phyloP scores from a whole-genome alignment of 1,284 basidiomycete genomes.

The Boletus mariae region DNA sequence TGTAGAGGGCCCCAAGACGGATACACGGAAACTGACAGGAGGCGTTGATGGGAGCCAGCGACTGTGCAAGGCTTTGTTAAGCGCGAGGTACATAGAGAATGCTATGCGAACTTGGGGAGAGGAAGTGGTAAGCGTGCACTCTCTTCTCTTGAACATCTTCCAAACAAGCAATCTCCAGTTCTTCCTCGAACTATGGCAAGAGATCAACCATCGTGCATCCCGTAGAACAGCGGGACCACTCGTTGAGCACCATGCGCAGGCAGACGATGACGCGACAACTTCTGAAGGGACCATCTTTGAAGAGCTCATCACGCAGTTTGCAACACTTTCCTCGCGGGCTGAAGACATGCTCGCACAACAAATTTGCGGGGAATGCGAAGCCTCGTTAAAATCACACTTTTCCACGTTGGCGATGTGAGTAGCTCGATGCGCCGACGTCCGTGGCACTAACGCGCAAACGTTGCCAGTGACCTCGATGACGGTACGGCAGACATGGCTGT shows the following conservation, averaged over 20 bases:
- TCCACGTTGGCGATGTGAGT: conserved; percentile 41
- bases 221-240: conserved; percentile 51
- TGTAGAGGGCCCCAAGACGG: conserved; percentile 51
- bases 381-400: conserved; percentile 69
- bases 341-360: conserved; percentile 85
- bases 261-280: conserved; percentile 12
- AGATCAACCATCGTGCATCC: conserved; percentile 59
- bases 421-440: background rate
- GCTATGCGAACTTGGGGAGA: conserved; percentile 82
- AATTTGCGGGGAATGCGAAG: conserved; percentile 75
- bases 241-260: conserved; percentile 38
- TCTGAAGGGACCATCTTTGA: conserved; percentile 74
- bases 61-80: conserved; percentile 79
- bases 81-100: conserved; percentile 65
- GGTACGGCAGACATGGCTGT: conserved; percentile 47
- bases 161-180: conserved; percentile 49
- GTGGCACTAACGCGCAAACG: conserved; percentile 3
- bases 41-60: conserved; percentile 79
- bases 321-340: conserved; percentile 59
- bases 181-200: conserved; percentile 83
- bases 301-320: conserved; percentile 63
- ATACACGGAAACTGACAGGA: conserved; percentile 61
- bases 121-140: conserved; percentile 60
- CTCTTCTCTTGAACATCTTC: background rate
- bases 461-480: conserved; percentile 21